Conservation (phyloP, 805 yeast species). For the Gaillardinia entomophila region DNA sequence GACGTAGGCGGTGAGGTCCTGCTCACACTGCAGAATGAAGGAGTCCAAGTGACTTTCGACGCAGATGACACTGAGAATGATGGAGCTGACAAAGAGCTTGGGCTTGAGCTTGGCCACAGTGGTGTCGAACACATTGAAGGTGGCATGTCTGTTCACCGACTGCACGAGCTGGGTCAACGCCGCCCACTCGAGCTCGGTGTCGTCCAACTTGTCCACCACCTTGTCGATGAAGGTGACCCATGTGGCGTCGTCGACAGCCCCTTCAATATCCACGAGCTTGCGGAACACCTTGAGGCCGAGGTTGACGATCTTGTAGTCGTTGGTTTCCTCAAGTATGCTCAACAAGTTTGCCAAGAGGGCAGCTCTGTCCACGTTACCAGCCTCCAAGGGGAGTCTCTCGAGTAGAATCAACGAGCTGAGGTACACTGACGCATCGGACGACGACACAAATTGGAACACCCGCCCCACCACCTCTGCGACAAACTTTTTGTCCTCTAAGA, state of each 20-base stretch:
- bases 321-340: constrained; percentile 4
- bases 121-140: constrained; percentile 3
- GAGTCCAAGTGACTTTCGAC: constrained; percentile 11
- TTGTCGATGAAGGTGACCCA: constrained; percentile 4
- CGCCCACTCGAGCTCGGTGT: constrained; percentile 15
- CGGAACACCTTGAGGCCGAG: constrained; percentile 6
- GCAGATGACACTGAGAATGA: constrained; percentile 23
- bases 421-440: constrained; percentile 22
- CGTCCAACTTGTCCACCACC: constrained; percentile 10
- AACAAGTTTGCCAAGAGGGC: constrained; percentile 4
- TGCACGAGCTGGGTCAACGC: constrained; percentile 7
- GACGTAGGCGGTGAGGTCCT: constrained; percentile 23
- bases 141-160: constrained; percentile 1
- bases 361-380: not conserved
- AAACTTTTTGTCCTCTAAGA: constrained; percentile 8
- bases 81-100: constrained; percentile 20
- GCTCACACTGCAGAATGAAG: constrained; percentile 13
- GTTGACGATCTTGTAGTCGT: constrained; percentile 6
- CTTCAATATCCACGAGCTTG: constrained; percentile 3
- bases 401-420: constrained; percentile 15
- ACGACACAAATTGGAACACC: constrained; percentile 14
- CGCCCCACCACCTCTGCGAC: constrained; percentile 12
- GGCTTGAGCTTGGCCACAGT: constrained; percentile 9
- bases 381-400: not conserved
- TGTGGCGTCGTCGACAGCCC: constrained; percentile 4